Base-by-base conservation (phyloP, 2,329 filamentous ascomycete species). In the Sarocladiaceae sp. region DNA sequence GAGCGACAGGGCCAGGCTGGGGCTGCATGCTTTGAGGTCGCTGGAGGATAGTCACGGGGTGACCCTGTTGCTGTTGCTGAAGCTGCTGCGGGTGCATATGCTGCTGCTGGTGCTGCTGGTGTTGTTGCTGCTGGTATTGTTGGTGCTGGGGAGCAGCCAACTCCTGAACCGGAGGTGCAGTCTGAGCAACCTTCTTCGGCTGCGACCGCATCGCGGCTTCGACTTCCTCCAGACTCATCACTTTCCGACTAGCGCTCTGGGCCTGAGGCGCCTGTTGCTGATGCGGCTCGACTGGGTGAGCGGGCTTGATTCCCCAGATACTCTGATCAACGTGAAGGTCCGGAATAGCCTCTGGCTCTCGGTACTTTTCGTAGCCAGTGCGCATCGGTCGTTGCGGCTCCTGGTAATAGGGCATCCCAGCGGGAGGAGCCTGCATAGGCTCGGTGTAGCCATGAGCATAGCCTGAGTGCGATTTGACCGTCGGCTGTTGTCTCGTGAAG, bases 171-270 rank as follows among this genome's bases (percentile, higher is more conserved):
- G 52, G 56, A 29, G 55, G 53, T 29, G 62, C 60, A 10, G 63
- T 48, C 47, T 58, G 55, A 8, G 71, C 61, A 11, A 74, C 71
- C 56, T 77, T 78, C 60, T 81, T 79, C 28, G 82, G 72, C 59
- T 92, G 86, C 29, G 81, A 78, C 55, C 88, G 83, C 86, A 99
- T 92, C 57, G 90, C 86, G 51, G 93, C 93, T 72, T 99, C 94
- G 18, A 99, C 92, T 72, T 99, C 94, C 66, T 97, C 94, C 63
- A 99, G 70, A 62, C 90, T 97, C 87, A 99, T 86, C 72, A 97
- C 86, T 74, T 92, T 97, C 62, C 84, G 84, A 37, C 78, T 65
- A 44, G 72, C 15, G 17, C 50, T 37, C 17, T 36, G 56, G 56
- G 65, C 58, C 47, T 62, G 57, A 29, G 66, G 62, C 42, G 58